Evolutionary conservation across 2,329 filamentous ascomycete genomes (phyloP), one percentile per base, ranked within the genome.

Genomic region (Chalaropsis thielavioides): DNA sequence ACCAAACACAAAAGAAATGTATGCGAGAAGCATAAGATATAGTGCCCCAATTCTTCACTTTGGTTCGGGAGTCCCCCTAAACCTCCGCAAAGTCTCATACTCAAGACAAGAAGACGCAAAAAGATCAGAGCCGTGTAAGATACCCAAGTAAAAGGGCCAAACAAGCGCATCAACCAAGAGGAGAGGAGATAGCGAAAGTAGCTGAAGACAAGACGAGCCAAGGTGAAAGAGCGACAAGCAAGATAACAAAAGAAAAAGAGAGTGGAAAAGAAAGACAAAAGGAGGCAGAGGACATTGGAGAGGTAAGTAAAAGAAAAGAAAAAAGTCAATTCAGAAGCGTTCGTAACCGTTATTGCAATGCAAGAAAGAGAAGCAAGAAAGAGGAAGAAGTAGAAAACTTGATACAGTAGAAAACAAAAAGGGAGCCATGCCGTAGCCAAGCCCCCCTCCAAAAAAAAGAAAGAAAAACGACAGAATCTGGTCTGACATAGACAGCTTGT

Each of bases 261-360:
- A 41, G 7, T 54, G n/a, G 43, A 38, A 56, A 35, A 62, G 51
- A 66, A 64, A 59, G 64, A 66, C 49, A 40, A 58, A 13, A 62
- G 19, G n/a, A 65, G 66, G 43, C 54, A 62, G 24, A 61, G 38
- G 61, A 63, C 44, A 24, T 64, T 13, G 31, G 51, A 59, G 41
- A 60, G 35, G 19, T 19, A 24, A 61, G 19, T 10, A 46, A 5
- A 51, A 51, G 19, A 51, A 51, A 51, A 51, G 13, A 51, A 51
- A 51, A 6, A 24, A 58, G 17, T 58, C 51, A 40, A 64, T 40
- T 64, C 58, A 65, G 59, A 67, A 67, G 64, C 64, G 56, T 66
- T 68, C 68, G 64, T 67, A 64, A 64, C 54, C 63, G 63, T 65
- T 58, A 65, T 64, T 24, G 51, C 54, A 64, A 66, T 63, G 61